These are phyloP conservation scores for Ganoderma lucidum DNA, from an alignment of 1,284 basidiomycete species.

Conservation along the genomic window DNA sequence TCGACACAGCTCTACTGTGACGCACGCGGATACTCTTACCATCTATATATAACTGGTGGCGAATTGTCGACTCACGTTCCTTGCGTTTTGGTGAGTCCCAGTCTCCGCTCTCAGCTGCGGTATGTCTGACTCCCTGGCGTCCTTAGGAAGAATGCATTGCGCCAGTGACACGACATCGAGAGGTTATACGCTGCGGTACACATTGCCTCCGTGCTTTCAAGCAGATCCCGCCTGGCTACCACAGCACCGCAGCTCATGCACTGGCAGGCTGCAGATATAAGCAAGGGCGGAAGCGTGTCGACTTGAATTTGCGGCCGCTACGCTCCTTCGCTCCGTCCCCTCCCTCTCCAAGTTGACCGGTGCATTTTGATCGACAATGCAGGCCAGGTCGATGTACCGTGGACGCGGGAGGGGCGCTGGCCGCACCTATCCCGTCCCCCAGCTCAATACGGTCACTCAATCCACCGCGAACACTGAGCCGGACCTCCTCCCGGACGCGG, in stretches of 20 bases:
- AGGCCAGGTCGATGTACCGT: not conserved
- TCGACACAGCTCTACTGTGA: not conserved
- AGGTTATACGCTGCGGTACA: not conserved
- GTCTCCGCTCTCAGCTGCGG: not conserved
- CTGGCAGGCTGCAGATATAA: not conserved
- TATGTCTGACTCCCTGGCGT: not conserved
- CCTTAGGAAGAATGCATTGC: not conserved
- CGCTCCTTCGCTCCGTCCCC: not conserved
- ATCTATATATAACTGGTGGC: not conserved
- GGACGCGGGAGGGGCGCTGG: conserved; percentile 6
- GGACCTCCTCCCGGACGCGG: conserved; percentile 18
- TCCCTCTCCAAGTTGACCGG: not conserved
- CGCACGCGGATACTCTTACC: not conserved
- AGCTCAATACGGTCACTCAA: conserved; percentile 11
- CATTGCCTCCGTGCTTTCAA: not conserved
- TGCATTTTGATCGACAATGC: not conserved
- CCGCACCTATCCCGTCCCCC: not conserved
- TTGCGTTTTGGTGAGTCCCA: not conserved
- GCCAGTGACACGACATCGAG: not conserved
- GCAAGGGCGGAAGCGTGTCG: not conserved
- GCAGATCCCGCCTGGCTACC: not conserved
- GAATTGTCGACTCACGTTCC: not conserved
- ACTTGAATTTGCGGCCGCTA: not conserved
- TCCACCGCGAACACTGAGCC: conserved; percentile 22
- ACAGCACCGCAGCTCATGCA: not conserved